phyloP scores from a whole-genome alignment of 106 monocot genomes.

The Allium cepa region DNA sequence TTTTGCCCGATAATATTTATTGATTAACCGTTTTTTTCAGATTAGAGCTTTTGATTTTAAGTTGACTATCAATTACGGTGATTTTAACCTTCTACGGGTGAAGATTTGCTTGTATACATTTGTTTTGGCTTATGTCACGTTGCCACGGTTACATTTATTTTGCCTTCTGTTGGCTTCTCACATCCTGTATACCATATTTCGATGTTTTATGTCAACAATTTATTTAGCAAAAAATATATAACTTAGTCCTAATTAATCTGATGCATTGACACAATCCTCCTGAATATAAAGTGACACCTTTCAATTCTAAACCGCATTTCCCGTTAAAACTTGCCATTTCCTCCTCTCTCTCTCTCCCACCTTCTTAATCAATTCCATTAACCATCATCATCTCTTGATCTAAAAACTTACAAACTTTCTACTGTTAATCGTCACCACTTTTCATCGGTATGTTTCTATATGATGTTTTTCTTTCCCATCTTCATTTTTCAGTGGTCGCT shows the following conservation, averaged over 20 bases:
- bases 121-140: no score
- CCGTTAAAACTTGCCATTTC: not conserved
- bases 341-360: not conserved
- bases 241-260: not conserved
- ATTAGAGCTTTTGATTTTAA: no score
- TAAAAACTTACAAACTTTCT: not conserved
- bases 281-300: conserved; percentile 2
- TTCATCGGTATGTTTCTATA: not conserved
- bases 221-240: not conserved
- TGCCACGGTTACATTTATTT: no score
- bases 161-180: no score
- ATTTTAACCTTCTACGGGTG: no score
- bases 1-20: no score
- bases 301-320: not conserved
- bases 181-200: no score
- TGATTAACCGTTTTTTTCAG: no score
- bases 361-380: not conserved
- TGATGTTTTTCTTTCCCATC: not conserved
- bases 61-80: no score
- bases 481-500: not conserved
- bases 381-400: not conserved
- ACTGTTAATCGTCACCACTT: no score
- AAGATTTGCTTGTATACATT: no score
- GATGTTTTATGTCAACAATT: no score
- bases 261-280: not conserved